Base-by-base conservation (phyloP, 2,329 filamentous ascomycete species). In the Gliomastix tumulicola region DNA sequence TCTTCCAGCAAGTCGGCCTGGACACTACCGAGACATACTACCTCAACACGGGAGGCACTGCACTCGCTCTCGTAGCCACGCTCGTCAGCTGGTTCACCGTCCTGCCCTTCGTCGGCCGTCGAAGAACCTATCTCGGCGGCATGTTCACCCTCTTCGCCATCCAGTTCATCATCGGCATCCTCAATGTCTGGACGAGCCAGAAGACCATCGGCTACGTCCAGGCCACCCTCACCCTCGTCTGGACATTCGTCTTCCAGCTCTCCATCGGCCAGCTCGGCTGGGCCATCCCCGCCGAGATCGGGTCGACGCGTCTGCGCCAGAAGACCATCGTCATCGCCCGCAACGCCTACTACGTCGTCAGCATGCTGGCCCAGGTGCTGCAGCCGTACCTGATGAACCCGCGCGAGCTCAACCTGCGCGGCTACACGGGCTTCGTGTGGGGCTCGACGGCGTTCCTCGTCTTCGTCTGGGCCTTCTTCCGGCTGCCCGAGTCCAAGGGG, bases 401-500 rank as follows among this genome's bases (percentile, higher is more conserved):
- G 1, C 55, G 55, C 1, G 64, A 63, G 4, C 66, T 63, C 53
- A 63, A 66, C 44, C 64, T 63, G 62, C 65, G 53, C 44, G 71
- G 68, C 48, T 66, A 56, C 57, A 62, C 52, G 37, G 74, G 57
- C 3, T 63, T 69, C 45, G 59, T 69, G 50, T 69, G 63, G 59
- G 60, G 57, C 7, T 59, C 47, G 21, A 59, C 68, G 10, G 69
- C 69, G 42, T 43, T 67, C 4, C n/a, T 64, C 5, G 69, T 67
- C 22, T 53, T 66, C 4, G 34, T 62, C 2, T 79, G 74, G 62
- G 67, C 70, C 0, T 71, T 59, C 41, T 71, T 70, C 47, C 67
- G 65, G n/a, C 56, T 74, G 7, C 71, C 71, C 5, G 75, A 79
- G 57, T 70, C 73, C 13, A 67, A 65, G 39, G 71, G 65, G 7